Evolutionary conservation across 208 protist genomes (phyloP), one percentile per base, ranked within the genome.

Genomic region (Acanthamoeba sp.): DNA sequence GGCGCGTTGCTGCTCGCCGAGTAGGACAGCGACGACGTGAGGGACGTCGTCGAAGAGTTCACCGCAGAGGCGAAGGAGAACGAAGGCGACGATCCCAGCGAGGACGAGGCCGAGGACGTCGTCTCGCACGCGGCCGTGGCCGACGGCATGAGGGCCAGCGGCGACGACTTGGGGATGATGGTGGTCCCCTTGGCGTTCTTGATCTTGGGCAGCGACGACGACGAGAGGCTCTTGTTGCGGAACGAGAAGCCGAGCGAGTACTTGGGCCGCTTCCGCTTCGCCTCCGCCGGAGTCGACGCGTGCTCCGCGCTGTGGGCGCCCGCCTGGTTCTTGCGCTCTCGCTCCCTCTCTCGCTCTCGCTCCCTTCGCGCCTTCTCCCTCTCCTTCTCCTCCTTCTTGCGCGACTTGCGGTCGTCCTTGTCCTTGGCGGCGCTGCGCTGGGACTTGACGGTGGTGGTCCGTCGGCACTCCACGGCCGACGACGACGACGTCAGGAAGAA

Each of bases 191-290:
- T 87, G 48, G 78, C n/a, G 20, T 40, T 78, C 69, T 78, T 78
- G 36, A 87, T n/a, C 78, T 87, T 87, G 38, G 78, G 78, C 78
- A 87, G 78, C 0, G 78, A 87, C 45, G 78, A 87, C 24, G 78
- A 87, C 38, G 78, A 87, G 38, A 87, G 78, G 78, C 78, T 87
- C 48, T 59, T 87, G 78, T 87, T 87, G 20, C 38, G 78, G 78
- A 87, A 87, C 27, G 78, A 59, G 27, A 87, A 87, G 14, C 42
- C 45, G n/a, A 87, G 48, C 78, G 78, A 87, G 78, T 87, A 87
- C 32, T 87, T 87, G 78, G 78, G 29, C 45, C 78, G 78, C 45
- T 57, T 87, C 3, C 78, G 78, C 78, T 87, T 87, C 16, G 9
- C 36, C 69, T 87, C 42, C 29, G 78, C 27, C 78, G n/a, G n/a